Base-by-base conservation (phyloP, 2,329 filamentous ascomycete genomes). In the Exophiala spinifera region DNA sequence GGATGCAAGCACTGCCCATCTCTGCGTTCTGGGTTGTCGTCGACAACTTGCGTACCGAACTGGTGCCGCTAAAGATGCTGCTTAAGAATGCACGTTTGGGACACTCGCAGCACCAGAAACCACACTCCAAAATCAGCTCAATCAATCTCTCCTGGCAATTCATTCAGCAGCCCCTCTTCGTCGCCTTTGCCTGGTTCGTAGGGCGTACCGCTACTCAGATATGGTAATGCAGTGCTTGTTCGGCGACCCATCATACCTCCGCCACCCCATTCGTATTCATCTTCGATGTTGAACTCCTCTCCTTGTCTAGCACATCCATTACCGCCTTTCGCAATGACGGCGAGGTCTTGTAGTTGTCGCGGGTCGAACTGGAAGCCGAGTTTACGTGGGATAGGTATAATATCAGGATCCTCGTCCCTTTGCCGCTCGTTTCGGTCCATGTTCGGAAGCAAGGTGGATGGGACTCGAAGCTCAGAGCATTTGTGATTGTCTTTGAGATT, bases 241-340 rank as follows among this genome's bases (percentile, higher is more conserved):
- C 49, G 40, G 23, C 51, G 53, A 5, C 54, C 62, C 59, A 61
- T 59, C 45, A 50, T 56, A 17, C 61, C 59, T 31, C 61, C 59
- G n/a, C 59, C 62, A n/a, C 59, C 58, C 55, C 55, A 59, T 52
- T 60, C 55, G 46, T 61, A 55, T 17, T 56, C 50, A 8, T 59
- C 53, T 49, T 61, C 59, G 19, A 62, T 54, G 43, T 31, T 55
- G 50, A 61, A 64, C 21, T 58, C 47, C 3, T 46, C 56, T 10
- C 61, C 61, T 44, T 48, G 53, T 40, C 60, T 48, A 15, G 57
- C 62, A 54, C 63, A 65, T 6, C 62, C 63, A 53, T 64, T 65
- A 11, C 63, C 63, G 11, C 63, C 63, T 36, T 53, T 43, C 11
- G 49, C 49, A 33, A 64, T 65, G 23, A 55, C 33, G 23, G 48